Base-by-base conservation (phyloP, 2,329 filamentous ascomycete genomes). In the Pseudocercospora fijiensis region DNA sequence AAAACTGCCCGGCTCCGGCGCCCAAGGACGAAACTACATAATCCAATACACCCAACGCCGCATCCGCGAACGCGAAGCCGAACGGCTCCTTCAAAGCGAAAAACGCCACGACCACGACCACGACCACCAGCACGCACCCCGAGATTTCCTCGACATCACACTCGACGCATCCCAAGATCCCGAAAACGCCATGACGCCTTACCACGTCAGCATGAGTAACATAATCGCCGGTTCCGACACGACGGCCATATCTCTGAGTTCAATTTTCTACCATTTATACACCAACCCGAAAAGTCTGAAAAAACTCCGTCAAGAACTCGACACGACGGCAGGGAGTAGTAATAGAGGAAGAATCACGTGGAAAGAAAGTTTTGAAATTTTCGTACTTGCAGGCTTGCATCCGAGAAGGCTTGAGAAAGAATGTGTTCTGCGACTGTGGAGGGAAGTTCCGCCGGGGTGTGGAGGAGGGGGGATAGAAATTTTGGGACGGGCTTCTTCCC, bases 401-500 rank as follows among this genome's bases (percentile, higher is more conserved):
- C 57, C 68, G 70, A 45, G 72, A 73, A 62, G 72, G 67, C 4
- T 58, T 73, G 11, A 65, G 72, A 28, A 37, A 65, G 72, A 28
- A 37, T 73, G 18, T 67, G 69, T 33, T 64, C 71, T 9, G 63
- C 68, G 1, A 63, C 67, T 1, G 70, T 66, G 61, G 63, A 55
- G 68, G 53, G 63, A 66, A 41, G 68, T 70, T 3, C 68, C 66
- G 1, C 22, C 56, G 16, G 64, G 62, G 13, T 58, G 60, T 1
- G 65, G 67, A 8, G 67, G 60, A 2, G 65, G 67, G 6, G 67
- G 65, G 3, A 60, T 52, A 2, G 60, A 67, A 24, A 64, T 72
- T 16, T 55, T 64, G 7, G 75, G 73, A n/a, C 70, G 75, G 37
- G n/a, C n/a, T 77, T 71, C 64, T 75, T 85, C 13, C 82, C 82